Percentiles rank a stretch among this genome's conserved stretches.
These are phyloP conservation scores for Calamus simplicifolius DNA, from an alignment of 176 grass and related monocot species.

Conservation along the genomic window DNA sequence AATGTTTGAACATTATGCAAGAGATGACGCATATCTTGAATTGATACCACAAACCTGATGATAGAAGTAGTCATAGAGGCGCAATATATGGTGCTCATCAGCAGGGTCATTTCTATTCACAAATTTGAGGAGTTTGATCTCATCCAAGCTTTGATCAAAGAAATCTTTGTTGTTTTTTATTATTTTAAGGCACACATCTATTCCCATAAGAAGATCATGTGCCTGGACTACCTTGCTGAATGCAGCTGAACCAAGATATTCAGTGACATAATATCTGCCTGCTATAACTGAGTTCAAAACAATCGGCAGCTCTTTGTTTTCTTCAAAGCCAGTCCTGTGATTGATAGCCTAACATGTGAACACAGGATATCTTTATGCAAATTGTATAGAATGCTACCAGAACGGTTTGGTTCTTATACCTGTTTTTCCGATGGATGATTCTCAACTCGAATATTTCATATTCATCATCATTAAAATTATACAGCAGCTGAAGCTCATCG, in stretches of 20 bases:
- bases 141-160: constrained; percentile 94
- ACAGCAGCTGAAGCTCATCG: constrained; percentile 50
- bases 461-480: constrained; percentile 61
- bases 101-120: constrained; percentile 87
- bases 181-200: constrained; percentile 91
- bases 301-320: constrained; percentile 85
- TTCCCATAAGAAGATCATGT: constrained; percentile 77
- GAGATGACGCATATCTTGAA: background rate
- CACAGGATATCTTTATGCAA: constrained; percentile 19
- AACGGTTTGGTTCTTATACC: constrained; percentile 27
- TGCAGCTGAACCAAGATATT: constrained; percentile 93
- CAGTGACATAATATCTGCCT: constrained; percentile 85
- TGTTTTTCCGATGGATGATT: constrained; percentile 98
- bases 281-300: constrained; percentile 78
- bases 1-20: no score
- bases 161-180: constrained; percentile 99
- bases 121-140: constrained; percentile 95
- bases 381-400: background rate
- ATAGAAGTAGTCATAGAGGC: constrained; percentile 98
- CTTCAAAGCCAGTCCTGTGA: constrained; percentile 97
- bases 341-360: constrained; percentile 34
- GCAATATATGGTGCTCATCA: constrained; percentile 71
- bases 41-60: constrained; percentile 52
- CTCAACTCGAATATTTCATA: constrained; percentile 90
- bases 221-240: constrained; percentile 98